Evolutionary conservation across 2,329 filamentous ascomycete species (phyloP), one percentile per base, ranked within the genome.

Genomic region (Nannizziopsis arthrosporioides): DNA sequence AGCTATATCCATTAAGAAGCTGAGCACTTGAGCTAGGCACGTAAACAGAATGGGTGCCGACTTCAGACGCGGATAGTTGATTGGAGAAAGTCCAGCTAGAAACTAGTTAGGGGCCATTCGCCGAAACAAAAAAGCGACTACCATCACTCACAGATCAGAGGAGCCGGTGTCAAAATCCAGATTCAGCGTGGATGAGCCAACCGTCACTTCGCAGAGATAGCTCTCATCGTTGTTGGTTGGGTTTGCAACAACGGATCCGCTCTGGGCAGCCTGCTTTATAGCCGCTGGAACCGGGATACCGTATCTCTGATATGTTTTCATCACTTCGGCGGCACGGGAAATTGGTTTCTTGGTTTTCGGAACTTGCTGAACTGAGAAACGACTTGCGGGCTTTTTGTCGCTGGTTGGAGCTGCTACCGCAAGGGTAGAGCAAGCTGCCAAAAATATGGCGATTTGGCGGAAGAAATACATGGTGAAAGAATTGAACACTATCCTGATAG

Each of bases 111-210:
- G 3, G 7, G 22, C 22, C 7, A 27, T 27, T 27, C 22, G 22
- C 22, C 22, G n/a, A n/a, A 27, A 27, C 22, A 27, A 27, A 27
- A 27, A 27, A 3, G 22, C 37, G n/a, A 15, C 1, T 19, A 15
- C 27, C 41, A 36, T 15, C 4, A 67, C 75, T 68, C 64, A 79
- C 81, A 84, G 74, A 65, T 84, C 81, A 36, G 79, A 72, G 53
- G 71, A 82, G 53, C 72, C 81, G 12, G 84, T 88, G 55, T 88
- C 84, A 51, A 88, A 74, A 60, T 85, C 81, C 52, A 88, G 61
- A 51, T 78, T 74, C 53, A 85, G 60, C 2, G 68, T 75, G 55
- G 81, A 77, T 59, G 74, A 66, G 40, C 82, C 84, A 52, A 86
- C 69, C 1, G 68, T 72, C 39, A 87, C 77, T 0, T 14, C 4